Evolutionary conservation across 2,329 filamentous ascomycete species (phyloP).

Genomic region (Coleophoma crateriformis): DNA sequence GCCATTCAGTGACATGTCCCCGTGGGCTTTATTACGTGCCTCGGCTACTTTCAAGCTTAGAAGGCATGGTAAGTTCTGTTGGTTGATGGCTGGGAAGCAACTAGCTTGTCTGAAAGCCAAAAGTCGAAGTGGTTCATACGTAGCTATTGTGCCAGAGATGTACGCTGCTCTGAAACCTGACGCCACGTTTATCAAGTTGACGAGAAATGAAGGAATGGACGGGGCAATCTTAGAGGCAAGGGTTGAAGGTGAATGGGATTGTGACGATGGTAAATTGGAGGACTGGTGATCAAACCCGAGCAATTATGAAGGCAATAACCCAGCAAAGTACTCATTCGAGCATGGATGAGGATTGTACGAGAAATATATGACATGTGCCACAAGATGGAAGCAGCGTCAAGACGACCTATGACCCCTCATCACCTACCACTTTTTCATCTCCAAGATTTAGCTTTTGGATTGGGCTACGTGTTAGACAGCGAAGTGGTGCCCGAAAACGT

Average conservation of each 20-base stretch:
- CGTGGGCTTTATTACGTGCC: slow-evolving; percentile 40
- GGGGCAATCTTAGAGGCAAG: neutral
- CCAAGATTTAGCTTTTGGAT: no score
- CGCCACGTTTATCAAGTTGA: slow-evolving; percentile 7
- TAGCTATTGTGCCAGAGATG: slow-evolving; percentile 9
- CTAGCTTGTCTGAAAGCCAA: slow-evolving; percentile 19
- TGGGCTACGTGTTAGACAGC: no score
- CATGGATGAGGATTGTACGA: no score
- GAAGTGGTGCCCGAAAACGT: no score
- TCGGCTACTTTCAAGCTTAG: slow-evolving; percentile 27
- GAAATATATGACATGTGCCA: no score
- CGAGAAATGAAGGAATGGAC: neutral
- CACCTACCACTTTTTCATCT: no score
- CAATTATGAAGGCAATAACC: no score
- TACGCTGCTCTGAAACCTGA: slow-evolving; percentile 15
- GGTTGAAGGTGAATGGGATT: neutral
- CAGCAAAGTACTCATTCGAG: no score
- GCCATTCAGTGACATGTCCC: slow-evolving; percentile 11
- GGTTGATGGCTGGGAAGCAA: slow-evolving; percentile 24
- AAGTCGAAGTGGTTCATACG: neutral
- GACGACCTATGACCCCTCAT: no score
- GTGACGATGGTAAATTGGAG: neutral
- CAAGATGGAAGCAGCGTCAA: no score
- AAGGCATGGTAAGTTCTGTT: slow-evolving; percentile 9
- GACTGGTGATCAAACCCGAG: neutral